phyloP scores from a whole-genome alignment of 345 rosid species.

The Excoecaria cochinchinensis region DNA sequence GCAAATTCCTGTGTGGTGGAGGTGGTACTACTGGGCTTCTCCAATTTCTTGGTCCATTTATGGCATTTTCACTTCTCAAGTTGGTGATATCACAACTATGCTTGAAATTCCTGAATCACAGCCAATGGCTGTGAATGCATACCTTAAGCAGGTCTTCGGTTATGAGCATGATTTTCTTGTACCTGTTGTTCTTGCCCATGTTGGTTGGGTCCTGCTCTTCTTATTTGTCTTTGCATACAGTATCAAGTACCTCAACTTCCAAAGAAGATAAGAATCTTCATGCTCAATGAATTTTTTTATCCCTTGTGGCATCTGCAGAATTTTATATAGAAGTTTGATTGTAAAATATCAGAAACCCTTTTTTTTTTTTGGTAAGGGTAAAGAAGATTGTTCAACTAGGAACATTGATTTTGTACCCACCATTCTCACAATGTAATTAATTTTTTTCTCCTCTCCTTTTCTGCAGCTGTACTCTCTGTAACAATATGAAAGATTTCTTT shows the following conservation, averaged over 20 bases:
- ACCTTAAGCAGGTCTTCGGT: conserved; percentile 32
- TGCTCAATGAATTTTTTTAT: background rate
- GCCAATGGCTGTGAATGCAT: conserved; percentile 8
- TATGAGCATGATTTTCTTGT: conserved; percentile 35
- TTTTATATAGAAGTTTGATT: background rate
- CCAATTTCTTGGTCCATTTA: conserved; percentile 51
- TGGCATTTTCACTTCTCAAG: conserved; percentile 39
- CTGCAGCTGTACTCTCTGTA: too few relatives aligned
- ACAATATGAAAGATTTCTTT: too few relatives aligned
- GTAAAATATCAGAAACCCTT: background rate
- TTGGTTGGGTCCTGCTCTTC: conserved; percentile 42
- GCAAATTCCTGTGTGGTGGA: conserved; percentile 49
- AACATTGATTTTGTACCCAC: too few relatives aligned
- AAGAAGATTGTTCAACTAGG: too few relatives aligned
- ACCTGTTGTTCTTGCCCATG: conserved; percentile 34
- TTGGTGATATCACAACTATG: conserved; percentile 21
- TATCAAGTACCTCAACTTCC: conserved; percentile 48
- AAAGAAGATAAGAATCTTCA: conserved; percentile 27
- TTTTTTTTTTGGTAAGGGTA: too few relatives aligned
- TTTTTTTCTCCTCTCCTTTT: too few relatives aligned
- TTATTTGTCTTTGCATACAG: conserved; percentile 42
- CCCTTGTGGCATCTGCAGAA: background rate
- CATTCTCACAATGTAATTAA: too few relatives aligned
- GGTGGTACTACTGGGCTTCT: conserved; percentile 51
- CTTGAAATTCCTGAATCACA: background rate